Conservation (phyloP, 768 basidiomycete genomes). For the Kwoniella mangroviensis region DNA sequence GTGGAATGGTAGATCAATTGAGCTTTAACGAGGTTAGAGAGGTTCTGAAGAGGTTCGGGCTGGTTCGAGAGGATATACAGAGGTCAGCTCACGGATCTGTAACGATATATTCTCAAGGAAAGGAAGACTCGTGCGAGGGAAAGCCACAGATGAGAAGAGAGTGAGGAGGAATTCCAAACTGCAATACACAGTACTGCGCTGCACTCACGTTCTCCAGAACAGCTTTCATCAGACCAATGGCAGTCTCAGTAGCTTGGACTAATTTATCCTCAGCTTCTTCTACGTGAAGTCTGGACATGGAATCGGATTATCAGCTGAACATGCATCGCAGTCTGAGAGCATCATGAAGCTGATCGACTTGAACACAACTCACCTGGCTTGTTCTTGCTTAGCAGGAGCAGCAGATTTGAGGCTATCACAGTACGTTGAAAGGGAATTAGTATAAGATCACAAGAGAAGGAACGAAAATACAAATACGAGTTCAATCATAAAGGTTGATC, state of each 20-base stretch:
- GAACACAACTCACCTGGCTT: constrained; percentile 65
- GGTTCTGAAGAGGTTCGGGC: constrained; percentile 95
- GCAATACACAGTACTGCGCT: too few species aligned
- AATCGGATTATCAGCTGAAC: background rate
- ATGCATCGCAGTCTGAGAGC: constrained; percentile 7
- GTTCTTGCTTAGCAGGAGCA: constrained; percentile 77
- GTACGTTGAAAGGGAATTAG: background rate
- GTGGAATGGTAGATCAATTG: constrained; percentile 63
- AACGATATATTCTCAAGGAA: too few species aligned
- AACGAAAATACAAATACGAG: background rate
- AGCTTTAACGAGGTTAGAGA: constrained; percentile 89
- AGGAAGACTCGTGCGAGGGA: too few species aligned
- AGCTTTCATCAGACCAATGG: constrained; percentile 96
- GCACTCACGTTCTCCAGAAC: constrained; percentile 93
- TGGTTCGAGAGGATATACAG: too few species aligned
- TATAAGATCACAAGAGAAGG: background rate
- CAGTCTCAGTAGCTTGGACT: constrained; percentile 96
- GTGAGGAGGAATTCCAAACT: too few species aligned
- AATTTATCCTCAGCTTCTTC: constrained; percentile 74
- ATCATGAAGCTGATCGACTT: background rate
- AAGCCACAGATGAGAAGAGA: too few species aligned
- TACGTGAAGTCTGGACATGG: constrained; percentile 65
- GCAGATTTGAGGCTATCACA: constrained; percentile 76
- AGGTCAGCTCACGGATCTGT: too few species aligned
- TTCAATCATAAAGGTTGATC: too few species aligned